These are phyloP conservation scores for Triticum dicoccoides DNA, from an alignment of 176 grass and related monocot genomes.

Conservation along the genomic window DNA sequence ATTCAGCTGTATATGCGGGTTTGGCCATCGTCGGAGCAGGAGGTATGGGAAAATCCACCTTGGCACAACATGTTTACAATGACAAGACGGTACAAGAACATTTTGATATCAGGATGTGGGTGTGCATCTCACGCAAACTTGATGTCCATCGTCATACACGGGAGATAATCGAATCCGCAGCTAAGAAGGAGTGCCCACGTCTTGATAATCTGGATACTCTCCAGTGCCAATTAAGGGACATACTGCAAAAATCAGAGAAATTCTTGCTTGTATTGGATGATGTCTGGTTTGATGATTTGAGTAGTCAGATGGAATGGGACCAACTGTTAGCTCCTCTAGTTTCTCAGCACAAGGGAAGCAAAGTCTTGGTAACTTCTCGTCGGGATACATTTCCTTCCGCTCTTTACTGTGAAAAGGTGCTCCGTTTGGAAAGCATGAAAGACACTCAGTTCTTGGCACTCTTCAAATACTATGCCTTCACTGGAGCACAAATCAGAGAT, in stretches of 20 bases:
- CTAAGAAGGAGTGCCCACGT: not conserved
- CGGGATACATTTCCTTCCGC: not conserved
- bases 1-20: not conserved
- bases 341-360: not conserved
- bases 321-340: not conserved
- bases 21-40: not conserved
- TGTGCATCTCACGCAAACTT: not conserved
- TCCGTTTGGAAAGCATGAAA: not conserved
- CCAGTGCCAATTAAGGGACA: not conserved
- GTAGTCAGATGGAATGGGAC: not conserved
- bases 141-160: not conserved
- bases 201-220: not conserved
- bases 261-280: constrained; percentile 21
- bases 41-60: constrained; percentile 15
- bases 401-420: not conserved
- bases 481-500: not conserved
- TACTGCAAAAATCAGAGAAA: not conserved
- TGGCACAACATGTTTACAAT: constrained; percentile 8
- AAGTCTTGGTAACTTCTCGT: not conserved
- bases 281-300: not conserved
- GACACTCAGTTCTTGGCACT: not conserved
- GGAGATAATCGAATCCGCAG: not conserved
- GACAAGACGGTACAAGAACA: not conserved
- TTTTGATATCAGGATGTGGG: constrained; percentile 16
- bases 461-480: constrained; percentile 17